Conservation (phyloP, 2,329 filamentous ascomycete genomes). For the Pestalotiopsis sp. region DNA sequence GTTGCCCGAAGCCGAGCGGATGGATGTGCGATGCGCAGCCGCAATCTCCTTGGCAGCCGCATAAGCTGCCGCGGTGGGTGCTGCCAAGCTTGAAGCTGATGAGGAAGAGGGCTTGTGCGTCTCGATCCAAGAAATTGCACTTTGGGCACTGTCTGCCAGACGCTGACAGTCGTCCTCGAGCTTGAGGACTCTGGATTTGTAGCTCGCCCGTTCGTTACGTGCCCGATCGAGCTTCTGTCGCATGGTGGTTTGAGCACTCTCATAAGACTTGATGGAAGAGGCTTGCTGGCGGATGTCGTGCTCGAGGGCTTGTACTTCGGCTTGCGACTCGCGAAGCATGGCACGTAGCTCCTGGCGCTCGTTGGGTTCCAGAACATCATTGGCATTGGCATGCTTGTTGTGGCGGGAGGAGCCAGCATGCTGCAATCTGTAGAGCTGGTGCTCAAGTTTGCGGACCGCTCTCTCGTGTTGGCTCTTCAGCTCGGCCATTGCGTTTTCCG, state of each 20-base stretch:
- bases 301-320: constrained; percentile 69
- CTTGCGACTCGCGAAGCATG: constrained; percentile 62
- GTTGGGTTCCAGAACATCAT: constrained; percentile 39
- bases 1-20: constrained; percentile 40
- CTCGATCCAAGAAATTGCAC: constrained; percentile 37
- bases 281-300: constrained; percentile 72
- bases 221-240: constrained; percentile 70
- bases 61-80: constrained; percentile 17
- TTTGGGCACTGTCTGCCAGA: constrained; percentile 41
- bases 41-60: constrained; percentile 26
- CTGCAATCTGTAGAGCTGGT: constrained; percentile 32
- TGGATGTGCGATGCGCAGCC: constrained; percentile 24
- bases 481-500: constrained; percentile 53
- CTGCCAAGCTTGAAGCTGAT: background rate
- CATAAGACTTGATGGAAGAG: constrained; percentile 59
- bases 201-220: constrained; percentile 64
- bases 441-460: constrained; percentile 31
- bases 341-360: constrained; percentile 62
- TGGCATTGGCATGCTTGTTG: constrained; percentile 23
- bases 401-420: constrained; percentile 23
- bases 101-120: constrained; percentile 23
- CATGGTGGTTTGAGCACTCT: constrained; percentile 59
- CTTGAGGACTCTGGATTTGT: constrained; percentile 56
- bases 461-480: constrained; percentile 52
- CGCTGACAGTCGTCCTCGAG: constrained; percentile 52